Evolutionary conservation across 1,284 basidiomycete genomes (phyloP), one percentile per base, ranked within the genome.

Genomic region (Apiotrichum laibachii): DNA sequence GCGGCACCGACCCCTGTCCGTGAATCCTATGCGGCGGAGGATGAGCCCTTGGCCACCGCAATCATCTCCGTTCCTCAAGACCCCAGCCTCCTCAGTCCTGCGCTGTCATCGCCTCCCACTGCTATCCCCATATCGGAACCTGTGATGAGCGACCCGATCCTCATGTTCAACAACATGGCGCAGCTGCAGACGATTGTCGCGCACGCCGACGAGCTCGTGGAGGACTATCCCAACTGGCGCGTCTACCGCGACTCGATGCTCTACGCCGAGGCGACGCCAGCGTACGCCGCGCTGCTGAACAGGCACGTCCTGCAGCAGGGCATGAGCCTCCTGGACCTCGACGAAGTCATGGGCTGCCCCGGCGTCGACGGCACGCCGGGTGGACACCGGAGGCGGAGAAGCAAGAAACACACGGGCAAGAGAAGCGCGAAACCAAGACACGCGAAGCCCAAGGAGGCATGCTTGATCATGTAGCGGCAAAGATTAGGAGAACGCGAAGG

Each of bases 181-280:
- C 49, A 50, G 49, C 49, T 50, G 13, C 35, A 40, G 22, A 19
- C 49, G 19, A 34, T 50, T 35, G 33, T 40, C 35, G 11, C 21
- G 2, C 10, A 10, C 10, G 7, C 8, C 35, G 49, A 50, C 49
- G 49, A 50, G 49, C 49, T 50, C 13, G 49, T 50, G 18, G 49
- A 50, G 22, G 49, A 50, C 21, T 50, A 50, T 19, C 49, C 49
- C 49, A 39, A 50, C 49, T 50, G 49, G 49, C 49, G 49, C 13
- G 35, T 50, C 21, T 50, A 22, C 37, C 49, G 49, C 12, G 18
- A 26, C 49, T 35, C 39, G 18, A 22, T 40, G 35, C 49, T 50
- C 16, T 40, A 39, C 18, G 49, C 49, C 13, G 49, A 50, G 16
- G 49, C 49, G 35, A 50, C 49, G 2, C 49, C 49, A 5, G 49